These are phyloP conservation scores for Infundibulicybe gibba DNA, from an alignment of 768 basidiomycete genomes.

Conservation along the genomic window DNA sequence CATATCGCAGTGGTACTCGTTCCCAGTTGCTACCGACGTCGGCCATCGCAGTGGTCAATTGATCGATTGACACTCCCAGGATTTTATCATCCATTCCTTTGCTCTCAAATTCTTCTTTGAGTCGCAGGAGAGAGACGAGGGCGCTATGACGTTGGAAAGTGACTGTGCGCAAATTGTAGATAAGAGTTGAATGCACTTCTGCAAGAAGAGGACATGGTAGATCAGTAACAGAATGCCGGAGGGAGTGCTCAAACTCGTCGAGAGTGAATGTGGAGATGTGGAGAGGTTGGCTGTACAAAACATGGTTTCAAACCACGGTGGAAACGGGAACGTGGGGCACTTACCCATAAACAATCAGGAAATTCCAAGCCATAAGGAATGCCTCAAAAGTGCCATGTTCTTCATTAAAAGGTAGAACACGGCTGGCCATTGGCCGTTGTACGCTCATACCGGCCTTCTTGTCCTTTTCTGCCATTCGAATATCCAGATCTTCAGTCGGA, in stretches of 20 bases:
- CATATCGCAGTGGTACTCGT: constrained; percentile 64
- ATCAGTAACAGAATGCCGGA: constrained; percentile 72
- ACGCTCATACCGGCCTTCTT: constrained; percentile 73
- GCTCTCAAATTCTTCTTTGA: constrained; percentile 36
- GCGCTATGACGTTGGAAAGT: constrained; percentile 75
- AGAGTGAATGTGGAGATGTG: constrained; percentile 85
- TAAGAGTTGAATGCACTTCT: constrained; percentile 86
- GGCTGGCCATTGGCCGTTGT: constrained; percentile 63
- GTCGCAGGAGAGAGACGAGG: constrained; percentile 57
- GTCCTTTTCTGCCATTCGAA: constrained; percentile 76
- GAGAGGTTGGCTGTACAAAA: constrained; percentile 66
- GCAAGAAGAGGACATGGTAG: constrained; percentile 73
- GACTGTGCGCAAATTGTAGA: constrained; percentile 86
- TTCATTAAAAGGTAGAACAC: constrained; percentile 68
- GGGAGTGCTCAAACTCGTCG: constrained; percentile 88
- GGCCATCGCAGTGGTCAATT: constrained; percentile 65
- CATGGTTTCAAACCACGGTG: constrained; percentile 6
- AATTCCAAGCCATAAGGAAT: constrained; percentile 93
- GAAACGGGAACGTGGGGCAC: constrained; percentile 18
- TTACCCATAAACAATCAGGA: constrained; percentile 91
- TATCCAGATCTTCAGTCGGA: constrained; percentile 89
- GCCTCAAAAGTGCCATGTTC: constrained; percentile 67
- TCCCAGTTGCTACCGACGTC: constrained; percentile 89
- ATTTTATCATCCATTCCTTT: constrained; percentile 38
- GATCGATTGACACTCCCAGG: constrained; percentile 58